phyloP scores from a whole-genome alignment of 495 filamentous ascomycete species.

The Ascobolus immersus region DNA sequence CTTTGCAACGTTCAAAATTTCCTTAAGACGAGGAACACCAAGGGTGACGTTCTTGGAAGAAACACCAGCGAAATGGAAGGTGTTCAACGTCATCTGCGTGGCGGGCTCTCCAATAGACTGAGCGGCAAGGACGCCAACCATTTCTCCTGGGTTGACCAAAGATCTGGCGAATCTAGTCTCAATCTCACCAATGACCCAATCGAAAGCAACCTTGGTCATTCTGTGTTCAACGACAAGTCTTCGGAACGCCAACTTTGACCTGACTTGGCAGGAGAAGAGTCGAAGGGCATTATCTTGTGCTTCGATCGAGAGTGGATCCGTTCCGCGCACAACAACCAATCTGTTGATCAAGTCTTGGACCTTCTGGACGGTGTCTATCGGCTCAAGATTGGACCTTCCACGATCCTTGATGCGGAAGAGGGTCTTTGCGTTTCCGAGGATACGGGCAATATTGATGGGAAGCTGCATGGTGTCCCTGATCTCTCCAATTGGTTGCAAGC shows the following conservation, averaged over 20 bases:
- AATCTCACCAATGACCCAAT: conserved; percentile 74
- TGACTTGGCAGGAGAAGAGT: conserved; percentile 73
- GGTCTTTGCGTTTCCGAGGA: conserved; percentile 68
- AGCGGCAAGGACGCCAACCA: conserved; percentile 93
- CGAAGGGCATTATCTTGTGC: conserved; percentile 69
- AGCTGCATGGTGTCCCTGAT: conserved; percentile 68
- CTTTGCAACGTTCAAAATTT: conserved; percentile 89
- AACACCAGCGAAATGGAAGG: conserved; percentile 99
- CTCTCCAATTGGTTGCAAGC: conserved; percentile 23
- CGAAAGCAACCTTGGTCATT: conserved; percentile 75
- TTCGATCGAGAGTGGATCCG: conserved; percentile 56
- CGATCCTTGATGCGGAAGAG: conserved; percentile 74
- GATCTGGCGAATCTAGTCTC: conserved; percentile 63
- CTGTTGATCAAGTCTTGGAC: conserved; percentile 51
- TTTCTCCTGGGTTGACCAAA: conserved; percentile 71
- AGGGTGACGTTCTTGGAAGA: conserved; percentile 98
- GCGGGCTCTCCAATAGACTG: conserved; percentile 97
- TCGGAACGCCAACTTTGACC: conserved; percentile 77
- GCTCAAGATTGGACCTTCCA: conserved; percentile 65
- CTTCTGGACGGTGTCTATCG: conserved; percentile 62
- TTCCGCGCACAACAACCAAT: conserved; percentile 59
- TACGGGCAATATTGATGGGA: conserved; percentile 69
- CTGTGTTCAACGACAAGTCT: conserved; percentile 59
- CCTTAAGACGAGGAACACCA: conserved; percentile 95
- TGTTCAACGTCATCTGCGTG: conserved; percentile 98